Conservation (phyloP, 2,329 filamentous ascomycete species). For the Neocucurbitaria cava region DNA sequence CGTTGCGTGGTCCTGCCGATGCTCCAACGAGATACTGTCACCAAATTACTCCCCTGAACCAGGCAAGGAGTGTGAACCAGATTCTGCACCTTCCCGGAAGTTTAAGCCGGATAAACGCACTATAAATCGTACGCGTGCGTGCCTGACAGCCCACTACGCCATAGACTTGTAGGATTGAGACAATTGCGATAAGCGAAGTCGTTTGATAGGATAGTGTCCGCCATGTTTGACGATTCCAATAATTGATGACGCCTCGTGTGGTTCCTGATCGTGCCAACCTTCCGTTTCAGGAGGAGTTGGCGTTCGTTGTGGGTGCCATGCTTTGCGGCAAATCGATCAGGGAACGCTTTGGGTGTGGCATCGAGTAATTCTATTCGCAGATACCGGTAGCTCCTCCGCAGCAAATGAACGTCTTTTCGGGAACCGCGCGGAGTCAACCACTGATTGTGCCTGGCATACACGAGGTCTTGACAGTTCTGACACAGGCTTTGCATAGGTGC, state of each 20-base stretch:
- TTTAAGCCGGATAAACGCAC: background rate
- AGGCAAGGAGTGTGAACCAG: background rate
- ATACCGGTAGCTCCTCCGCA: background rate
- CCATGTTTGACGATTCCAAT: conserved; percentile 6
- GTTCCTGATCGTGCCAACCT: background rate
- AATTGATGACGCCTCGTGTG: conserved; percentile 9
- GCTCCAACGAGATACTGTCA: background rate
- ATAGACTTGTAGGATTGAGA: background rate
- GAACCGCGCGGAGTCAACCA: background rate
- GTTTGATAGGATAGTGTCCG: conserved; percentile 11
- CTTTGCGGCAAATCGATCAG: conserved; percentile 5
- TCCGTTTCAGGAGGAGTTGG: conserved; percentile 1
- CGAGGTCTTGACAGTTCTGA: background rate
- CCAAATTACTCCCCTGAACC: background rate
- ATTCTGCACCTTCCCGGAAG: background rate
- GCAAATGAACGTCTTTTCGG: background rate
- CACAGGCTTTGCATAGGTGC: background rate
- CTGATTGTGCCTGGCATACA: conserved; percentile 2
- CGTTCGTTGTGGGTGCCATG: conserved; percentile 9
- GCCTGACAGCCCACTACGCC: conserved; percentile 1
- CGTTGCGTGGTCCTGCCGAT: background rate
- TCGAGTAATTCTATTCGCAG: background rate
- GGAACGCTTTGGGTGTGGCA: conserved; percentile 1
- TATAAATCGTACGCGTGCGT: background rate
- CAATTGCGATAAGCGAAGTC: conserved; percentile 15